Evolutionary conservation across 2,329 filamentous ascomycete species (phyloP), one percentile per base, ranked within the genome.

Genomic region (Aspergillus bombycis): DNA sequence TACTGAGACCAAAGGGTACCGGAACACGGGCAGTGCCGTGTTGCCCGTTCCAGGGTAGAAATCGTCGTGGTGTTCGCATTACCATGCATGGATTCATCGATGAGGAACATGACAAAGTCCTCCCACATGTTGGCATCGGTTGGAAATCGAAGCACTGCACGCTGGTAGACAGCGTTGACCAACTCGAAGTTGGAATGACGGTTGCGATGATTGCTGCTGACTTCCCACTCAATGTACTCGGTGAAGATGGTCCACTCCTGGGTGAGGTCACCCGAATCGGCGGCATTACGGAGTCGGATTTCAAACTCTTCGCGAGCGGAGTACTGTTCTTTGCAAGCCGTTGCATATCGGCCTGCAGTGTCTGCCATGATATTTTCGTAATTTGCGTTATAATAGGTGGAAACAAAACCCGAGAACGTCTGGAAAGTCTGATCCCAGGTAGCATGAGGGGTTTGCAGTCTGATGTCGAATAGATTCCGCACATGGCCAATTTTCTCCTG

Each of bases 11-110:
- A 99, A 8, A 99, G 84, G 32, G 87, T 85, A 19, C 95, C 95
- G 8, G 93, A 96, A 91, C 93, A 96, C 2, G 95, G 94, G 70
- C 94, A 97, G 77, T 98, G 95, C 50, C 89, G 87, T 11, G 94
- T 95, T 14, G 93, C 93, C 67, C 93, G 87, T 70, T 93, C 89
- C 2, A 96, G 83, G 8, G 94, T 85, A 54, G 92, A 86, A 11
- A 96, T 84, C 43, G 91, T 77, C 11, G 81, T 79, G 5, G 81
- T 77, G 54, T 79, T 70, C 2, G 70, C 75, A 70, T 77, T 81
- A 63, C 77, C 82, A 67, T 82, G 80, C 60, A 83, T 75, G 19
- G 81, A 85, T 75, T 82, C 78, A 21, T 82, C 82, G 57, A 86
- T 80, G 16, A 95, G 80, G 68, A 93, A 93, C 65, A 93, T 90